Base-by-base conservation (phyloP, 768 basidiomycete genomes). In the Cystobasidium onofrii region DNA sequence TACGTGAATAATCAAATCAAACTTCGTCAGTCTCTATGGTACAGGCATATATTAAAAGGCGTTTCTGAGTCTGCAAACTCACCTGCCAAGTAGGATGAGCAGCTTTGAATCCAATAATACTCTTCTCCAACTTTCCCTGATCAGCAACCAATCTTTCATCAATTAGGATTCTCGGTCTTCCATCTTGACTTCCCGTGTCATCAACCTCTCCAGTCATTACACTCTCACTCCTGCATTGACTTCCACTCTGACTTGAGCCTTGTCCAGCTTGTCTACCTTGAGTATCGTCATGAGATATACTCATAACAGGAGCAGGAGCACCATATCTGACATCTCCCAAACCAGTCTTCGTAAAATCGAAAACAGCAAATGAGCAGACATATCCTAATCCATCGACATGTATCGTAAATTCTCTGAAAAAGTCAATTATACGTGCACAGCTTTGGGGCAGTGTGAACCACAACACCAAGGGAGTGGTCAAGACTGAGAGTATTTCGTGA, bases 101-200 rank as follows among this genome's bases (percentile, higher is more conserved):
- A 52, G 87, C 88, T 83, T 94, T 95, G 85, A 96, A 96, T 79
- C 90, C 91, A 36, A 95, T 83, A 83, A 96, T 91, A 81, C 90
- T 91, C 83, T 98, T 96, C 84, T 99, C 96, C 94, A 99, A 97
- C 85, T 99, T 99, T 41, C 91, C 91, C 77, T 95, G 69, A 31
- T 61, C 55, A 15, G 69, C 50, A 13, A 71, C 33, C 6, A 36
- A 25, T 17, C 43, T 46, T 23, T 64, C 63, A 46, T 41, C 57
- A 60, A 60, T 60, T 13, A 60, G 12, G 31, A 60, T 27, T 13
- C 27, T 12, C 23, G 90, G 75, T 90, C 90, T 3, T 90, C 91
- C 78, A 90, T 84, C 84, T 90, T 88, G 74, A 87, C 87, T 77
- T 87, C 13, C 25, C 25, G 31, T 27, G 20, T 60, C 52, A 29